These are phyloP conservation scores for Pochonia chlamydosporia DNA, from an alignment of 2,329 filamentous ascomycete genomes.

Conservation along the genomic window DNA sequence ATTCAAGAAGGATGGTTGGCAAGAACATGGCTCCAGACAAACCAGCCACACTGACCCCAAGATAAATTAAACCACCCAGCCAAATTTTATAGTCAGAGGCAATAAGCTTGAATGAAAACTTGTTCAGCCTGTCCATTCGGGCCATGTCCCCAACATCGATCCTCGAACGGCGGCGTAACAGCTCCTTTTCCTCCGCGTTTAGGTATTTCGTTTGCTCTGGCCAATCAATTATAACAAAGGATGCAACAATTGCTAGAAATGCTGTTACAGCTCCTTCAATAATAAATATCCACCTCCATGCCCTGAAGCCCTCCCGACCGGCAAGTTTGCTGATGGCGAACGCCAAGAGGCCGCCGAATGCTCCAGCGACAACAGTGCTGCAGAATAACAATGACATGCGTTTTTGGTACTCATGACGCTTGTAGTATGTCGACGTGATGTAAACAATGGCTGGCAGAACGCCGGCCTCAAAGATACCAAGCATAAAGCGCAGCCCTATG, in stretches of 20 bases:
- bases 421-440: constrained; percentile 43
- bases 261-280: no score
- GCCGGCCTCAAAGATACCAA: constrained; percentile 34
- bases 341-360: constrained; percentile 41
- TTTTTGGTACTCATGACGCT: constrained; percentile 41
- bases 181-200: constrained; percentile 34
- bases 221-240: constrained; percentile 19
- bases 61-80: constrained; percentile 28
- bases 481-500: constrained; percentile 29
- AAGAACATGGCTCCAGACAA: constrained; percentile 35
- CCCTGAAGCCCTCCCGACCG: no score
- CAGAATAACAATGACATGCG: constrained; percentile 38
- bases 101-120: constrained; percentile 39
- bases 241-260: constrained; percentile 15
- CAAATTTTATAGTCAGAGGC: constrained; percentile 45
- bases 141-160: no score
- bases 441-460: constrained; percentile 33
- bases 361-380: constrained; percentile 34
- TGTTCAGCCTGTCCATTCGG: constrained; percentile 48
- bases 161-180: constrained; percentile 35
- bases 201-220: constrained; percentile 33
- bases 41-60: constrained; percentile 38
- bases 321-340: constrained; percentile 40
- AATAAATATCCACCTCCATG: no score
- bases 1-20: constrained; percentile 30